Evolutionary conservation across 73 alveolate species (phyloP).

Genomic region (Paraurostyla sp.): DNA sequence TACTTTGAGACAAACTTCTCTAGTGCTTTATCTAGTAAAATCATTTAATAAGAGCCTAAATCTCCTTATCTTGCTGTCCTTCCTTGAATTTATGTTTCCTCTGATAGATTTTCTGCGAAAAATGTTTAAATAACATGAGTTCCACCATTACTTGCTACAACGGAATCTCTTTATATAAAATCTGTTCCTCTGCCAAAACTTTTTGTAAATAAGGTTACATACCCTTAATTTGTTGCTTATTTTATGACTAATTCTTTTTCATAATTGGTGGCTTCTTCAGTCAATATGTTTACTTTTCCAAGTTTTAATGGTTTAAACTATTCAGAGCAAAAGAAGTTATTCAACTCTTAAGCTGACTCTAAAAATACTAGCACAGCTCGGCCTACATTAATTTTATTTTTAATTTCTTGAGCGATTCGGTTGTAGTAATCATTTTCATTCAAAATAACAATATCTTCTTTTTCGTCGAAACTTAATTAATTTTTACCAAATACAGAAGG

Average conservation of each 20-base stretch:
- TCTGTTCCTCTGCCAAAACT: slow-evolving; percentile 78
- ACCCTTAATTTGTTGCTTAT: neutral
- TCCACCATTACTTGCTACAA: slow-evolving; percentile 62
- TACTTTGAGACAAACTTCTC: neutral
- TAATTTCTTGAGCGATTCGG: neutral
- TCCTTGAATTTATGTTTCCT: slow-evolving; percentile 68
- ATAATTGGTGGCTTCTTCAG: neutral
- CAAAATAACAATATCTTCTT: neutral
- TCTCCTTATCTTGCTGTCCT: slow-evolving; percentile 79
- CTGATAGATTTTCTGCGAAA: slow-evolving; percentile 60
- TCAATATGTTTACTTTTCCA: neutral
- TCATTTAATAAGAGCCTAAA: slow-evolving; percentile 62
- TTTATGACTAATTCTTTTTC: neutral
- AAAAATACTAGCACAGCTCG: neutral
- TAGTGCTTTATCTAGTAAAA: slow-evolving; percentile 53
- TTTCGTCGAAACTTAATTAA: neutral
- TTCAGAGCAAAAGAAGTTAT: neutral
- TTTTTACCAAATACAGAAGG: slow-evolving; percentile 76
- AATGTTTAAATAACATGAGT: slow-evolving; percentile 73
- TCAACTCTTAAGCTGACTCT: neutral
- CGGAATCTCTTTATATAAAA: slow-evolving; percentile 54
- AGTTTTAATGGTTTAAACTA: neutral
- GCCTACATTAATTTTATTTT: neutral
- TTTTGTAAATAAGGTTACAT: neutral
- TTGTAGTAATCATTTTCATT: neutral